Conservation (phyloP, 192 early-diverging fungal genomes). For the Backusella tarrabulga region DNA sequence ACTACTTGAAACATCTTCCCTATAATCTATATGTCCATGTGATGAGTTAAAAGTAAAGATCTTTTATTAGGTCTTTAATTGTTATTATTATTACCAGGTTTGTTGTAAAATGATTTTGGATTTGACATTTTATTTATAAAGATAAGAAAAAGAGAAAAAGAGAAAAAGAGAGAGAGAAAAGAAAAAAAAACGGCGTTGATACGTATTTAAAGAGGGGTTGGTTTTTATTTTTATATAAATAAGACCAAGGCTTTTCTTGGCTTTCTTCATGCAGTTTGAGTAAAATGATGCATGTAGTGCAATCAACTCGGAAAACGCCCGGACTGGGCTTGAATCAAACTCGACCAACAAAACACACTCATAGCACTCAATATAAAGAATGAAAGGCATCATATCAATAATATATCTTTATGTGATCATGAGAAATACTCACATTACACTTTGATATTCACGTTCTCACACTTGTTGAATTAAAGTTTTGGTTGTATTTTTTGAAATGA, state of each 20-base stretch:
- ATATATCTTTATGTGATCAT: background rate
- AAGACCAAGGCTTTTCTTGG: background rate
- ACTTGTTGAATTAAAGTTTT: too few species aligned
- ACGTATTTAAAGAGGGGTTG: background rate
- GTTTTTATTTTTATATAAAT: background rate
- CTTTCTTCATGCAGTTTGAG: conserved; percentile 1
- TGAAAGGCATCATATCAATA: background rate
- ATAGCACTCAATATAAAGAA: background rate
- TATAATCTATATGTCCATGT: background rate
- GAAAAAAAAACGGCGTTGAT: background rate
- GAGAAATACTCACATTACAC: background rate
- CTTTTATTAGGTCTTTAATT: too few species aligned
- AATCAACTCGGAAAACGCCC: background rate
- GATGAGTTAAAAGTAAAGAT: background rate
- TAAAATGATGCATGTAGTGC: background rate
- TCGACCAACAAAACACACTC: background rate
- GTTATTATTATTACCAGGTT: conserved; percentile 3
- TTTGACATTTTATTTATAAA: conserved; percentile 1
- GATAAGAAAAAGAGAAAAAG: background rate
- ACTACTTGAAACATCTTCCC: background rate
- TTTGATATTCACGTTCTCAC: background rate
- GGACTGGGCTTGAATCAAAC: background rate
- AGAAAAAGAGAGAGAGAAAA: background rate
- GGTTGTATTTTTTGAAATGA: too few species aligned
- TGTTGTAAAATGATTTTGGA: conserved; percentile 13